These are phyloP conservation scores for Homolaphlyctis polyrhiza DNA, from an alignment of 371 early-diverging fungal species.

Conservation along the genomic window DNA sequence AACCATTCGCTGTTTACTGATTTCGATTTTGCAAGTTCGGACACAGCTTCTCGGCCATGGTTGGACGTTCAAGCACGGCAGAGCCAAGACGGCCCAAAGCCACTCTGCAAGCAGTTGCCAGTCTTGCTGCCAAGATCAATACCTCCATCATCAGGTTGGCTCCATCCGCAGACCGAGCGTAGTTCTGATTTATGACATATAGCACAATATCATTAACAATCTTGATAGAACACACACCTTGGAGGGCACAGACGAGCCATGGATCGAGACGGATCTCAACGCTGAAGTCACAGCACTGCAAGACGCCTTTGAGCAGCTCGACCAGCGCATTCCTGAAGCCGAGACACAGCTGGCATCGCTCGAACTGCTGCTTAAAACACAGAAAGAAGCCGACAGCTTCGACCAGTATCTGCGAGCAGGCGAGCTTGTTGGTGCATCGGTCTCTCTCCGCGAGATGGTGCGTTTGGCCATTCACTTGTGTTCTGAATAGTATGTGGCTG, in stretches of 20 bases:
- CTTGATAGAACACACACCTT: too few relatives aligned
- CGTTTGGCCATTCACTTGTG: too few relatives aligned
- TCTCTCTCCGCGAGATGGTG: not conserved
- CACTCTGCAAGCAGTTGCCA: not conserved
- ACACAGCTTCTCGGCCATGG: too few relatives aligned
- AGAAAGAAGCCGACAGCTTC: not conserved
- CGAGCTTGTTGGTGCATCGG: constrained; percentile 5
- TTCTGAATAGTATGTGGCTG: too few relatives aligned
- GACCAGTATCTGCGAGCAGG: not conserved
- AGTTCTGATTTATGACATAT: too few relatives aligned
- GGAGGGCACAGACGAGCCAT: not conserved
- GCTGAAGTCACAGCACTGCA: not conserved
- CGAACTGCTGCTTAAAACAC: not conserved
- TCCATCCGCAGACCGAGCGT: too few relatives aligned
- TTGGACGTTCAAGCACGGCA: too few relatives aligned
- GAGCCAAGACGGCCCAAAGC: too few relatives aligned
- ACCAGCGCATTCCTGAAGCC: not conserved
- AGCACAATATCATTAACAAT: too few relatives aligned
- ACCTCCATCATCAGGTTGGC: not conserved
- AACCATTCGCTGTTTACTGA: too few relatives aligned
- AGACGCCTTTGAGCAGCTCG: constrained; percentile 1
- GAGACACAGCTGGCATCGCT: not conserved
- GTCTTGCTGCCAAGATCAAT: not conserved
- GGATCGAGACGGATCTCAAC: not conserved
- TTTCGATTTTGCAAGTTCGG: too few relatives aligned